A percentile compares a stretch with the other conserved stretches of the same genome.
phyloP scores from a whole-genome alignment of 2,329 filamentous ascomycete genomes.

The Calonectria pseudoturangicola region DNA sequence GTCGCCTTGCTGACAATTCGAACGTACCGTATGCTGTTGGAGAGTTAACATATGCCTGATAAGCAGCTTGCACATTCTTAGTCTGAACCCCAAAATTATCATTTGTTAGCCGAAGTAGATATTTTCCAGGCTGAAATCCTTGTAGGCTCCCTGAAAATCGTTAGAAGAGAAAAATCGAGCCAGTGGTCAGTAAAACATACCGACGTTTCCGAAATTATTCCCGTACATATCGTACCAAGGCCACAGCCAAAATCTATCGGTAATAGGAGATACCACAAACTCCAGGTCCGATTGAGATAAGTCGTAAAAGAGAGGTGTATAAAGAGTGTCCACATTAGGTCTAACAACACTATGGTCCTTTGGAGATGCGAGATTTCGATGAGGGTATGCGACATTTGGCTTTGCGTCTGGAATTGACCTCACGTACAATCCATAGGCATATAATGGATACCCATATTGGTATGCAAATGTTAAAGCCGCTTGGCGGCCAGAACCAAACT shows the following conservation, averaged over 20 bases:
- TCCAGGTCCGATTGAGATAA: neutral
- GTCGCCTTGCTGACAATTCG: too few species aligned
- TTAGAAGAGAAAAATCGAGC: too few species aligned
- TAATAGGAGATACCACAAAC: neutral
- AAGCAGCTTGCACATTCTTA: neutral
- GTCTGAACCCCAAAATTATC: constrained; percentile 8
- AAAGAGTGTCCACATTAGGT: constrained; percentile 10
- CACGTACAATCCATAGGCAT: neutral
- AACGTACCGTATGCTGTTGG: neutral
- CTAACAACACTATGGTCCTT: constrained; percentile 1
- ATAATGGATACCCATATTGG: constrained; percentile 6
- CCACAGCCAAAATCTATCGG: constrained; percentile 7
- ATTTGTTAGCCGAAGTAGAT: neutral
- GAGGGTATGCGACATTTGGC: neutral
- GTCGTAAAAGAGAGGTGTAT: constrained; percentile 4
- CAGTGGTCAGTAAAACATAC: neutral
- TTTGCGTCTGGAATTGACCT: neutral
- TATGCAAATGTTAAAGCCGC: constrained; percentile 15
- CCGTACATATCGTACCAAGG: constrained; percentile 14
- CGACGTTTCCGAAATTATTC: constrained; percentile 4
- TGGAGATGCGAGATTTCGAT: neutral
- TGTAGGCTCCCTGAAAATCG: neutral
- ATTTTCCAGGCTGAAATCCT: neutral
- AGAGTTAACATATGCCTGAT: constrained; percentile 10
- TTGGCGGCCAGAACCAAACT: constrained; percentile 8